Evolutionary conservation across 306 rosid species (phyloP).

Genomic region (Mimosa pudica): DNA sequence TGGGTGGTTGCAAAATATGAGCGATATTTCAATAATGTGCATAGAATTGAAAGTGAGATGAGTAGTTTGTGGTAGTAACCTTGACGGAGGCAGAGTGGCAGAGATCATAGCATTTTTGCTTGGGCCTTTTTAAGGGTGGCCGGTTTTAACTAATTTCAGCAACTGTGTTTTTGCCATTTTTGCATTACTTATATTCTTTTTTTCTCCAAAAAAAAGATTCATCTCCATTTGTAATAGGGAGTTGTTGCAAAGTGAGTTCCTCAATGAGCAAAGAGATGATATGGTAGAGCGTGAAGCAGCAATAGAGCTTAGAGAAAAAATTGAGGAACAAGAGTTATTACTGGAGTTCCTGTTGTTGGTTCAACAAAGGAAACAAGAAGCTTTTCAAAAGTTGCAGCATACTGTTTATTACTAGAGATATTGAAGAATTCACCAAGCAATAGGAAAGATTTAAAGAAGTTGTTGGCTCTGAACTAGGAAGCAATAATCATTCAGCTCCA

Average conservation of each 20-base stretch:
- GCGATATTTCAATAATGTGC: background rate
- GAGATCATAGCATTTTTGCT: background rate
- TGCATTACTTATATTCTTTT: background rate
- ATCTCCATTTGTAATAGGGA: constrained; percentile 64
- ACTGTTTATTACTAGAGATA: constrained; percentile 83
- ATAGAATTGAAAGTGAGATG: background rate
- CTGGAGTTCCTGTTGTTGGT: constrained; percentile 80
- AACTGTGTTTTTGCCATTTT: background rate
- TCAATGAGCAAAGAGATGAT: constrained; percentile 78
- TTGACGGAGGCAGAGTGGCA: background rate
- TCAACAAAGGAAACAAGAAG: constrained; percentile 79
- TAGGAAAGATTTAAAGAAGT: constrained; percentile 62
- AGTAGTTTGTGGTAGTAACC: background rate
- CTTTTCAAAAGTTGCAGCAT: constrained; percentile 75
- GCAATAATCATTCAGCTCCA: constrained; percentile 56
- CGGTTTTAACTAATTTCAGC: too few species aligned
- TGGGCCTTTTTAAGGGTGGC: too few species aligned
- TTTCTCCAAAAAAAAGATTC: constrained; percentile 2
- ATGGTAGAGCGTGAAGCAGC: constrained; percentile 90
- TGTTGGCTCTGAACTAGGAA: constrained; percentile 48
- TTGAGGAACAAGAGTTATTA: constrained; percentile 85
- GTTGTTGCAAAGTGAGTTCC: constrained; percentile 80
- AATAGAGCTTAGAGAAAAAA: constrained; percentile 70
- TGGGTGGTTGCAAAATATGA: background rate
- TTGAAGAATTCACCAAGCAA: constrained; percentile 80